These are phyloP conservation scores for Monilinia laxa DNA, from an alignment of 2,329 filamentous ascomycete species.

Conservation along the genomic window DNA sequence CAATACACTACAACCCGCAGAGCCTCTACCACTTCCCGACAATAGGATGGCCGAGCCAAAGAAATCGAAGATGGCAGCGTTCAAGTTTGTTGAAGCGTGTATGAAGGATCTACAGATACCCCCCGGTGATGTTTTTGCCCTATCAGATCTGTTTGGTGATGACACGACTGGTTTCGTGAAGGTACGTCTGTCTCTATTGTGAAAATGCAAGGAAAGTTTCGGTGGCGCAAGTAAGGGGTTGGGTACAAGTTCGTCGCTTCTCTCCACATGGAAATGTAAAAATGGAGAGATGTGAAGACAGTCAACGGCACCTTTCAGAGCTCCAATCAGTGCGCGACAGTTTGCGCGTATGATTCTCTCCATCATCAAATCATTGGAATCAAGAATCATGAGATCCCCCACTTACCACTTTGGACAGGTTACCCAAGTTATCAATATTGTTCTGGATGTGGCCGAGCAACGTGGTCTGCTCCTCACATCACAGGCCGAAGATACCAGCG, in stretches of 20 bases:
- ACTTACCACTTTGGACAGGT: conserved; percentile 53
- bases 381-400: conserved; percentile 6
- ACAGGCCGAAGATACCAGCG: conserved; percentile 53
- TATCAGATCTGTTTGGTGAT: conserved; percentile 86
- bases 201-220: not conserved
- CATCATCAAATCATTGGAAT: not conserved
- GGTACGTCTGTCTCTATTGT: conserved; percentile 47
- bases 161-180: conserved; percentile 98
- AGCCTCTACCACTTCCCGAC: conserved; percentile 63
- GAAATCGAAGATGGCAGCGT: conserved; percentile 80
- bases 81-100: conserved; percentile 90
- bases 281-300: not conserved
- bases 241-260: not conserved
- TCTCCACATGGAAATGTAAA: not conserved
- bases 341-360: not conserved
- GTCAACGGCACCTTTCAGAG: not conserved
- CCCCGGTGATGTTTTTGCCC: conserved; percentile 82
- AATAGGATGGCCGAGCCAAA: conserved; percentile 66
- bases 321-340: not conserved
- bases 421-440: conserved; percentile 86
- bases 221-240: not conserved
- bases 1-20: conserved; percentile 74
- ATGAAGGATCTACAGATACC: conserved; percentile 75
- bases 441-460: conserved; percentile 81
- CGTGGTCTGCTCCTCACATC: conserved; percentile 68